phyloP scores from a whole-genome alignment of 2,329 filamentous ascomycete genomes.

The Diaporthe vexans region DNA sequence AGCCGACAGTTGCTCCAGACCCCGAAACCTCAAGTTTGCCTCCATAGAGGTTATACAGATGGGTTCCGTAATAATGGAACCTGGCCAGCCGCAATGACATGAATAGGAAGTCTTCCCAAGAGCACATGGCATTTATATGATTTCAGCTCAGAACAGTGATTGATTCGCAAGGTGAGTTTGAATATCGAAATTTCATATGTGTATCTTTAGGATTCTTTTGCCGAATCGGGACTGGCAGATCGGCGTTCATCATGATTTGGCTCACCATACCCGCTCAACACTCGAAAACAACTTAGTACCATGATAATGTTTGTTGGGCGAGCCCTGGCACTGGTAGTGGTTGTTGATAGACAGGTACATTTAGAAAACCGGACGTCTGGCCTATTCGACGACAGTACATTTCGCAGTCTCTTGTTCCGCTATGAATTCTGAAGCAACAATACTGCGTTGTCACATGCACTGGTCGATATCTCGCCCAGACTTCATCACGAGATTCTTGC shows the following conservation, averaged over 20 bases:
- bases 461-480: neutral
- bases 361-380: too few species aligned
- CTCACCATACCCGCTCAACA: neutral
- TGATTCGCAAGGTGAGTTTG: neutral
- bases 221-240: neutral
- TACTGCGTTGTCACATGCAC: neutral
- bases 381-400: neutral
- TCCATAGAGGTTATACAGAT: neutral
- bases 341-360: neutral
- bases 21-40: neutral
- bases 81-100: neutral
- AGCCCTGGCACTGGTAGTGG: neutral
- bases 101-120: neutral
- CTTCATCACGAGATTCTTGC: conserved; percentile 1
- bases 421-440: neutral
- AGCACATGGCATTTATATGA: neutral
- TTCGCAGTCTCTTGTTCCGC: conserved; percentile 5
- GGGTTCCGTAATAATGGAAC: neutral
- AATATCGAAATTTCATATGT: neutral
- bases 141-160: neutral
- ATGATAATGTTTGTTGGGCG: neutral
- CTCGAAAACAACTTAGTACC: neutral
- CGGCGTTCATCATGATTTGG: too few species aligned
- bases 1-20: neutral
- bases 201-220: too few species aligned